Percentiles rank a stretch among this genome's conserved stretches.
Conservation (phyloP, 108 stramenopile species). For the Aureococcus anophagefferens region DNA sequence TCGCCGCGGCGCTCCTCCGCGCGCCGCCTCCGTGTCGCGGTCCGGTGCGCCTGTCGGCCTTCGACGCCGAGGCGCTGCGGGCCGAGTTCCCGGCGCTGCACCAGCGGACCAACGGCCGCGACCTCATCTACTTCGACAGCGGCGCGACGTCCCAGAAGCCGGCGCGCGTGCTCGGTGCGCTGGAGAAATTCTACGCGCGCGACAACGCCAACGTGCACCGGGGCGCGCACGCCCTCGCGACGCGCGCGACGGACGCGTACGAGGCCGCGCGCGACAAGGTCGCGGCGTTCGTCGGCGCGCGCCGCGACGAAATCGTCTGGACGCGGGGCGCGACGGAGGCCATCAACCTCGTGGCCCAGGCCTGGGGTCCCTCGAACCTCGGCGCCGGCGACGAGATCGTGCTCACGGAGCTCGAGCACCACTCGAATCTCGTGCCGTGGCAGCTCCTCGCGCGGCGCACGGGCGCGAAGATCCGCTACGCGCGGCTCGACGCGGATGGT, state of each 20-base stretch:
- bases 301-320: constrained; percentile 75
- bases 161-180: constrained; percentile 55
- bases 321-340: constrained; percentile 86
- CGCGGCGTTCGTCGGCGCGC: constrained; percentile 63
- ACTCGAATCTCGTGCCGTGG: constrained; percentile 92
- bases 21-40: too few species aligned
- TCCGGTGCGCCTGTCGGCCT: too few species aligned
- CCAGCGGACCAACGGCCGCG: constrained; percentile 7
- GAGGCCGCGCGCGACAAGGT: constrained; percentile 74
- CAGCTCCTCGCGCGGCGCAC: constrained; percentile 66
- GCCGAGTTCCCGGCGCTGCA: constrained; percentile 11
- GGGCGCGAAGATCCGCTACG: constrained; percentile 56
- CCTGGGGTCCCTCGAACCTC: constrained; percentile 42
- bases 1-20: too few species aligned
- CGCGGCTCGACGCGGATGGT: constrained; percentile 42
- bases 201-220: constrained; percentile 87
- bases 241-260: constrained; percentile 73
- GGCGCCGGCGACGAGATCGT: constrained; percentile 73
- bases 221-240: constrained; percentile 75
- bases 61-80: not conserved
- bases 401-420: constrained; percentile 83
- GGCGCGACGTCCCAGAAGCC: constrained; percentile 96
- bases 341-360: constrained; percentile 72
- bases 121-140: constrained; percentile 80
- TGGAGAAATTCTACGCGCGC: constrained; percentile 55